phyloP scores from a whole-genome alignment of 2,329 filamentous ascomycete species.

The Fusarium incarnatum region DNA sequence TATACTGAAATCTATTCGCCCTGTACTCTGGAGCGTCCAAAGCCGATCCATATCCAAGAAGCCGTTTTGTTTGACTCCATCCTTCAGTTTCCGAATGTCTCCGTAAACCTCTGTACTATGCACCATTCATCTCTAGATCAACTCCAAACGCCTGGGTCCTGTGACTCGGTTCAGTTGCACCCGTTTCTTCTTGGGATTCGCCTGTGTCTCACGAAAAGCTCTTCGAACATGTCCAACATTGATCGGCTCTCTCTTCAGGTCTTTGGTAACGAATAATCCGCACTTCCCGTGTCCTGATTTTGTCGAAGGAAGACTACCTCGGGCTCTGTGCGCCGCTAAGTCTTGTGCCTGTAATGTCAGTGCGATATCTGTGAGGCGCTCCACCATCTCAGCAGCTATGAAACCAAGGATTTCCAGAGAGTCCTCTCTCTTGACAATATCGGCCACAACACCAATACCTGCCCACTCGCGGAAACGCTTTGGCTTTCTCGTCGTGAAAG shows the following conservation, averaged over 20 bases:
- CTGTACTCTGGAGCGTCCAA: too few species aligned
- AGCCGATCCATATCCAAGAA: neutral
- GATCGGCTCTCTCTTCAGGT: neutral
- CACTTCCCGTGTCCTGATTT: neutral
- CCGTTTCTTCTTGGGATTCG: neutral
- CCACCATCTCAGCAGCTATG: slow-evolving; percentile 96
- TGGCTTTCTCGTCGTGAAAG: slow-evolving; percentile 96
- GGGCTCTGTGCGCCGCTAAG: neutral
- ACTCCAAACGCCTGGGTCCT: neutral
- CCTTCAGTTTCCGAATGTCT: neutral
- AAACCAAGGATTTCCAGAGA: slow-evolving; percentile 98
- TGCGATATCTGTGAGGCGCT: slow-evolving; percentile 93
- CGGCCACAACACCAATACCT: slow-evolving; percentile 91
- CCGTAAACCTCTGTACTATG: neutral
- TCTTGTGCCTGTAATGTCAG: slow-evolving; percentile 81
- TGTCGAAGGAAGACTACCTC: fast-evolving
- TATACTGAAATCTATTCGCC: neutral
- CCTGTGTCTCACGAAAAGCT: slow-evolving; percentile 24
- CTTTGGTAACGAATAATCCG: slow-evolving; percentile 6
- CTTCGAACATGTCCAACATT: slow-evolving; percentile 1
- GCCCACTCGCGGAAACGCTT: slow-evolving; percentile 98
- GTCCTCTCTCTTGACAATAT: slow-evolving; percentile 94
- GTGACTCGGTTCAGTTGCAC: neutral
- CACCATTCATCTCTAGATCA: slow-evolving; percentile 4
- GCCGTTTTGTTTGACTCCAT: neutral